Evolutionary conservation across 2,329 filamentous ascomycete species (phyloP), one percentile per base, ranked within the genome.

Genomic region (Alternaria triticina): DNA sequence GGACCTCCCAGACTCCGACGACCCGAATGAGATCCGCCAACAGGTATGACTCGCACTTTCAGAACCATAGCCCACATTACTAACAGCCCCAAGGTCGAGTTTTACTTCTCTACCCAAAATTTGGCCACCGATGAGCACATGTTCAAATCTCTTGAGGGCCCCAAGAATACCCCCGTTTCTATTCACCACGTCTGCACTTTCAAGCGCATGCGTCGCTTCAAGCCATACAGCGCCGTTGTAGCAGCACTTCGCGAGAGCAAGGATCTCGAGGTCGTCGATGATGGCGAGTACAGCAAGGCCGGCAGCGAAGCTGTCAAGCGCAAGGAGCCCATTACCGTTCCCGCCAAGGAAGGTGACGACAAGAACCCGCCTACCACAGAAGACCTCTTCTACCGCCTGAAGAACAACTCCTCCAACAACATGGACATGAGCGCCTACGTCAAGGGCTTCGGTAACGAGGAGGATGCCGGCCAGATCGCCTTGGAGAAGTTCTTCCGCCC

Each of bases 191-290:
- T 99, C 70, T 89, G 90, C 85, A 89, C 84, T 55, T 99, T 99
- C 87, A 95, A 94, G 83, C 94, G 96, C 80, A 99, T 99, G 96
- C 91, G 89, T 70, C 91, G 90, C 74, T 99, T 98, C 87, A 90
- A 96, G 82, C 93, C 93, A 45, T 94, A 94, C 83, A 89, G 88
- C 59, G 90, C 91, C 60, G 88, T 99, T 46, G 90, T 97, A 64
- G 89, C 89, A 57, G 95, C 96, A 36, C 87, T 98, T 56, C 91
- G 91, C 80, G 88, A 91, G 22, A 96, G 92, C 83, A 85, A 86
- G 28, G 82, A 89, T 64, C 86, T 99, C 54, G 88, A 91, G 7
- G 81, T 98, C 58, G 86, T 88, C 59, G 93, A 96, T 57, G 88
- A 94, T 69, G 90, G 89, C 64, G 81, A 89, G 67, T 96, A 87